Evolutionary conservation across 1,139 yeast species (phyloP), one percentile per base, ranked within the genome.

Genomic region (Groenewaldozyma sp.): DNA sequence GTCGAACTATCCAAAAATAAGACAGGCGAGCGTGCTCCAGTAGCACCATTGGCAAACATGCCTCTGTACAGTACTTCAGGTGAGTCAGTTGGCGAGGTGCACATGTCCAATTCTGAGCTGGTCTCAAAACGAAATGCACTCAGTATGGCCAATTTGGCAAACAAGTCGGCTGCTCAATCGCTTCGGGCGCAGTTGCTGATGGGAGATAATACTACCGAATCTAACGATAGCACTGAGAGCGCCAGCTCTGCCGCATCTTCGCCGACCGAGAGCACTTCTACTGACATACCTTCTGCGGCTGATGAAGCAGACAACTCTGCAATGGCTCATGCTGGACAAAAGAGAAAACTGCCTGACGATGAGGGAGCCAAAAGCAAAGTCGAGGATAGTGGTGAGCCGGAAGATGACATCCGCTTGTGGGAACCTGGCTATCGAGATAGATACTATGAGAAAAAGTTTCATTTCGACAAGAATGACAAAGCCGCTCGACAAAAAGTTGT

Each of bases 341-440:
- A 29, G 13, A 19, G 33, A 29, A 29, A 29, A 14, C 11, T n/a
- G 20, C 10, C 13, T 13, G 33, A 18, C 22, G 31, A 27, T 27
- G 6, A 9, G 16, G 6, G 6, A 9, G 31, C 16, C 6, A 47
- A 49, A 35, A 49, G 50, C 32, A 48, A 44, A 18, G 53, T 45
- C 14, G 45, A 41, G 37, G 67, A 63, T 7, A 62, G 60, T 22
- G 59, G 53, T 24, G 54, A 52, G 20, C 52, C 53, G 4, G 53
- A 56, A 28, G 94, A 82, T 48, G 68, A 70, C 14, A 79, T 88
- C 24, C 72, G 78, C 50, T 62, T 86, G 46, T 81, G 84, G 77
- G 95, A 86, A 55, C 80, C 93, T 0, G 98, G 98, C 0, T 91
- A 84, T 61, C 75, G 75, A 44, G 76, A 74, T 41, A 68, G 98